Evolutionary conservation across 179 eudicot genomes (phyloP).

Genomic region (Actinidia arguta): DNA sequence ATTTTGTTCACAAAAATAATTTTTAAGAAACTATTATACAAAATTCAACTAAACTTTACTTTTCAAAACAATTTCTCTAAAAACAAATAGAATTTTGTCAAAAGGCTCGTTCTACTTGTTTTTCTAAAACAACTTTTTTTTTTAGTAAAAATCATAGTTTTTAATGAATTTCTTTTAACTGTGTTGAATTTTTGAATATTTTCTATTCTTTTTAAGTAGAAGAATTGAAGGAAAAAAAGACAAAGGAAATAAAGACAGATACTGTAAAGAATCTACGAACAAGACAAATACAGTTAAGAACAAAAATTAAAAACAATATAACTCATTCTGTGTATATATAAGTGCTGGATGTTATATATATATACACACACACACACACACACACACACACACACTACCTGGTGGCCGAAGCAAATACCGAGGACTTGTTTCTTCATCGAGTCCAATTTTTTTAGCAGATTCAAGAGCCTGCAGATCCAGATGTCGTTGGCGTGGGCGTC

Average conservation of each 20-base stretch:
- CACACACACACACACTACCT: constrained; percentile 50
- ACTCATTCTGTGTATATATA: background rate
- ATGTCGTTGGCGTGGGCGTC: constrained; percentile 77
- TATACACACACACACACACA: background rate
- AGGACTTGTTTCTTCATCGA: constrained; percentile 72
- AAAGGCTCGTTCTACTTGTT: too few species aligned
- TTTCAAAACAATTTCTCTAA: too few species aligned
- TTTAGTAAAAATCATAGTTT: too few species aligned
- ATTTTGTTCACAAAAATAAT: too few species aligned
- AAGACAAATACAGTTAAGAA: background rate
- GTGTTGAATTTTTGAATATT: too few species aligned
- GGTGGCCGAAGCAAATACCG: constrained; percentile 97
- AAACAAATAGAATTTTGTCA: too few species aligned
- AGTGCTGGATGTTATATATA: too few species aligned
- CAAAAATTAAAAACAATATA: background rate
- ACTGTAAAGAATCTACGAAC: background rate
- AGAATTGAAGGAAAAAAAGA: background rate
- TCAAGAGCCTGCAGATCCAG: constrained; percentile 70
- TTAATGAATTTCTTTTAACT: too few species aligned
- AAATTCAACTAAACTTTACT: too few species aligned
- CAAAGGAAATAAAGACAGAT: background rate
- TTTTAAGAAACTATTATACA: too few species aligned
- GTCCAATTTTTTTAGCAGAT: constrained; percentile 57
- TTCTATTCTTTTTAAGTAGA: too few species aligned
- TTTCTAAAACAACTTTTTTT: too few species aligned